A percentile compares a stretch with the other conserved stretches of the same genome.
phyloP scores from a whole-genome alignment of 768 basidiomycete genomes.

The Boletus reticulatus region DNA sequence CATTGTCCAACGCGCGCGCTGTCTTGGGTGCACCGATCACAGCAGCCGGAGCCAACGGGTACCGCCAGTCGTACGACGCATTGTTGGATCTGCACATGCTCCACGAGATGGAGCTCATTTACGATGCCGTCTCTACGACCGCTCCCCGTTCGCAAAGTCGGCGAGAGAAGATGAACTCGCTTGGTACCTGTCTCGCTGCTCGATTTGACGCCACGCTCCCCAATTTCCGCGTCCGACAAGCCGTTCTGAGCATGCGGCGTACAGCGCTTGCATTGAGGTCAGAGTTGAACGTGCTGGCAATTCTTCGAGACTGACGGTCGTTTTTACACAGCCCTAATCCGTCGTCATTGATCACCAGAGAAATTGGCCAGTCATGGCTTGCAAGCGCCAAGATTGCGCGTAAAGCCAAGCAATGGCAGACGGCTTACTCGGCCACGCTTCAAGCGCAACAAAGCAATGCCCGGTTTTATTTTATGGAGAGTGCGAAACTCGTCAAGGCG shows the following conservation, averaged over 20 bases:
- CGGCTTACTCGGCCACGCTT: conserved; percentile 92
- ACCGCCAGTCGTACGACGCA: conserved; percentile 85
- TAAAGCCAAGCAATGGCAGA: conserved; percentile 94
- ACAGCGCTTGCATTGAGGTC: conserved; percentile 80
- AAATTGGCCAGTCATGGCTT: conserved; percentile 87
- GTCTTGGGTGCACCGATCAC: conserved; percentile 78
- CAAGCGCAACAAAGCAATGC: conserved; percentile 78
- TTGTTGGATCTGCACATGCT: conserved; percentile 81
- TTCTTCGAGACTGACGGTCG: conserved; percentile 9
- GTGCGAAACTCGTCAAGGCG: conserved; percentile 79
- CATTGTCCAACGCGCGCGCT: conserved; percentile 63
- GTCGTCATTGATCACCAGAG: conserved; percentile 42
- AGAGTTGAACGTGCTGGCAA: conserved; percentile 18
- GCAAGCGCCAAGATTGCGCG: conserved; percentile 93
- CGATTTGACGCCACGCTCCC: conserved; percentile 80
- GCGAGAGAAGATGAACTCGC: conserved; percentile 40
- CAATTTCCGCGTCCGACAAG: conserved; percentile 85
- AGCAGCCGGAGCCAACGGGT: conserved; percentile 77
- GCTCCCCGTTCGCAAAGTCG: conserved; percentile 38
- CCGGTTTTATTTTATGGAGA: conserved; percentile 83
- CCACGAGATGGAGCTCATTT: conserved; percentile 79
- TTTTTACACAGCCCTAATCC: conserved; percentile 15
- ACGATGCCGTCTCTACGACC: conserved; percentile 40
- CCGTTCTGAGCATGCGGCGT: conserved; percentile 84
- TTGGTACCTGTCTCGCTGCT: conserved; percentile 44